Percentiles rank a stretch among this genome's conserved stretches.
phyloP scores from a whole-genome alignment of 176 grass and related monocot species.

The Hordeum vulgare region MorexV3_pseudomolecules_assembly NC_058521.1:511960956-511961455 shows the following conservation, averaged over 20 bases:
- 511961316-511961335: neutral
- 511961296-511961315: neutral
- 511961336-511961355: neutral
- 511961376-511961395: neutral
- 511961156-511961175: neutral
- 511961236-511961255: neutral
- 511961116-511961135: neutral
- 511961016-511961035: neutral
- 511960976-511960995: constrained; percentile 16
- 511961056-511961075: neutral
- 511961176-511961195: neutral
- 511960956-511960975: constrained; percentile 40
- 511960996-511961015: neutral
- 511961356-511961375: neutral
- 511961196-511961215: neutral
- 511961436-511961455: neutral
- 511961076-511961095: neutral
- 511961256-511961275: neutral
- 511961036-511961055: neutral
- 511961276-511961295: neutral
- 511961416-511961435: neutral
- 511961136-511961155: neutral
- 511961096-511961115: neutral
- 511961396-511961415: neutral
- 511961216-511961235: neutral